Conservation (phyloP, 345 rosid species). For the Psidium friedrichsthalianum region DNA sequence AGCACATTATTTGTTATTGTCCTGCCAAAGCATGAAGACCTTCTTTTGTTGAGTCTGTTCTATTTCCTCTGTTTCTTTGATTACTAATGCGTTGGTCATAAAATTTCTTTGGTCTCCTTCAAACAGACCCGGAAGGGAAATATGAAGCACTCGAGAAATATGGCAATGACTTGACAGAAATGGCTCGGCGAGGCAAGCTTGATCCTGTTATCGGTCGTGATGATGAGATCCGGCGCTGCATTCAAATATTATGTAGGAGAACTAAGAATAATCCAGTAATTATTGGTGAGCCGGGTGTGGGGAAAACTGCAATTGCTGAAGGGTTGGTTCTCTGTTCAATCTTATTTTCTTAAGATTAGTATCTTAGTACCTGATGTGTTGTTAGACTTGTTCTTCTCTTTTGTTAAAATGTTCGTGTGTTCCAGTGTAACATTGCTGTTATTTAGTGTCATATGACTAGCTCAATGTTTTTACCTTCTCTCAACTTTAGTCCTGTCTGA, state of each 20-base stretch:
- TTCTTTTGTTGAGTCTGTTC: neutral
- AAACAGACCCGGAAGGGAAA: slow-evolving; percentile 90
- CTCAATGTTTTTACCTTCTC: neutral
- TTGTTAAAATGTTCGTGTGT: neutral
- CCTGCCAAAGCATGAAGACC: neutral
- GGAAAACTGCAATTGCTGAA: slow-evolving; percentile 89
- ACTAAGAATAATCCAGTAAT: slow-evolving; percentile 93
- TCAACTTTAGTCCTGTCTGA: neutral
- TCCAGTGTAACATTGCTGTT: neutral
- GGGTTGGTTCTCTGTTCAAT: slow-evolving; percentile 29
- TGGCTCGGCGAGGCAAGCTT: slow-evolving; percentile 85
- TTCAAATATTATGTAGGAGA: slow-evolving; percentile 83
- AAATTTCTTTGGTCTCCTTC: slow-evolving; percentile 1
- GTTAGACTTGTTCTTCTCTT: neutral
- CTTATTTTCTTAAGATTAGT: neutral
- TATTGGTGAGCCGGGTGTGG: slow-evolving; percentile 94
- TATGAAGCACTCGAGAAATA: slow-evolving; percentile 77
- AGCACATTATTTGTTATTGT: neutral
- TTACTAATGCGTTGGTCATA: neutral
- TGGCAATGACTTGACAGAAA: slow-evolving; percentile 86
- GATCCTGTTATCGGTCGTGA: slow-evolving; percentile 93
- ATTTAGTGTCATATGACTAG: neutral
- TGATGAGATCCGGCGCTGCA: slow-evolving; percentile 81
- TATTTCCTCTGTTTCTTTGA: neutral
- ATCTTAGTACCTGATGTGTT: neutral